Evolutionary conservation across 2,329 filamentous ascomycete genomes (phyloP).

Genomic region (Colletotrichum paranaense): DNA sequence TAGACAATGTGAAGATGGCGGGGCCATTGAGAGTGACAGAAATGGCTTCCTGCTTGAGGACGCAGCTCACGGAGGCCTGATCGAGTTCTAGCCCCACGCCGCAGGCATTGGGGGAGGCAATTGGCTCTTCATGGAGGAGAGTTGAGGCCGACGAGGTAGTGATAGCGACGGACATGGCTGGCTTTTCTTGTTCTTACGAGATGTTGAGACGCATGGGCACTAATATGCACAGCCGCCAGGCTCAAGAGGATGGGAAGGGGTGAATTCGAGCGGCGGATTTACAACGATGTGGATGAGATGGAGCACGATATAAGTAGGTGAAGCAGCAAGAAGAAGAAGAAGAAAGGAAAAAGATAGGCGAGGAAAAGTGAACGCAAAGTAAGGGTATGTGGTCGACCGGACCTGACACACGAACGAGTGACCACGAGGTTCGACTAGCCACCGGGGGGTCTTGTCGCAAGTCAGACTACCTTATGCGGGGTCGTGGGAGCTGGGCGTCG

Average conservation of each 20-base stretch:
- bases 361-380: neutral
- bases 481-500: constrained; percentile 15
- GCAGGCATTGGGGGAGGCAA: constrained; percentile 18
- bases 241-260: constrained; percentile 2
- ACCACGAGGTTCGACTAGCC: constrained; percentile 28
- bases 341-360: neutral
- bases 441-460: constrained; percentile 19
- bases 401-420: constrained; percentile 27
- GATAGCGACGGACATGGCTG: constrained; percentile 35
- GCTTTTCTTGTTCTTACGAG: constrained; percentile 1
- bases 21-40: constrained; percentile 64
- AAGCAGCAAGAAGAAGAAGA: neutral
- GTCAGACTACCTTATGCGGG: constrained; percentile 30
- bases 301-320: neutral
- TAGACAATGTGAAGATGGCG: constrained; percentile 57
- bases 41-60: constrained; percentile 60
- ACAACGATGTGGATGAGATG: neutral
- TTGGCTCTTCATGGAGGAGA: constrained; percentile 26
- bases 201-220: constrained; percentile 30
- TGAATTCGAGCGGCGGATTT: neutral
- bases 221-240: constrained; percentile 34
- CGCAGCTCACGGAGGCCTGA: constrained; percentile 45
- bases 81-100: constrained; percentile 45
- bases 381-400: constrained; percentile 24
- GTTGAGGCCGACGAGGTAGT: constrained; percentile 22